Percentiles rank a stretch among this genome's conserved stretches.
Evolutionary conservation across 768 basidiomycete genomes (phyloP).

Genomic region (Rhodocollybia butyracea): DNA sequence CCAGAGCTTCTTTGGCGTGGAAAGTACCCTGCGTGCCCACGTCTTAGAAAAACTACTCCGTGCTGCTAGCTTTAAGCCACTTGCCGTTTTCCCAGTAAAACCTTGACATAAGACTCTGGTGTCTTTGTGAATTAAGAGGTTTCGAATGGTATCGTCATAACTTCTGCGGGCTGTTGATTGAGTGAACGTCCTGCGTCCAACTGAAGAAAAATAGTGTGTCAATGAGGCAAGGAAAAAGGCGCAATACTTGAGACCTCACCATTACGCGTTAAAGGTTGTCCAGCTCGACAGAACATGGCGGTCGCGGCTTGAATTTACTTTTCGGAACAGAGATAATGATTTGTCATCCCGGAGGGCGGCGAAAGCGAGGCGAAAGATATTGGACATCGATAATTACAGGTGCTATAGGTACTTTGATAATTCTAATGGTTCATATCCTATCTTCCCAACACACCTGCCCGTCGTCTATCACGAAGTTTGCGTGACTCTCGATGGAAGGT

Average conservation of each 20-base stretch:
- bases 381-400: too few species aligned
- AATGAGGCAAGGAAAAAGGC: neutral
- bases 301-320: conserved; percentile 7
- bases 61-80: conserved; percentile 16
- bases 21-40: conserved; percentile 77
- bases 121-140: conserved; percentile 90
- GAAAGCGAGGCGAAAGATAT: too few species aligned
- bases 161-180: conserved; percentile 67
- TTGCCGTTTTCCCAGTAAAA: conserved; percentile 92
- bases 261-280: conserved; percentile 49
- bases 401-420: too few species aligned
- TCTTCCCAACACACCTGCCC: conserved; percentile 31
- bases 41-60: neutral
- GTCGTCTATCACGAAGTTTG: conserved; percentile 66
- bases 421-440: neutral
- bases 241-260: conserved; percentile 34
- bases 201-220: conserved; percentile 25
- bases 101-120: conserved; percentile 93
- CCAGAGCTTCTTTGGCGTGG: conserved; percentile 90
- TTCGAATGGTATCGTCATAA: conserved; percentile 88
- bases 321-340: neutral
- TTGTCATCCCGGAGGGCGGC: too few species aligned
- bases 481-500: conserved; percentile 69
- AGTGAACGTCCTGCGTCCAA: conserved; percentile 78
- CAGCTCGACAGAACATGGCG: conserved; percentile 60